Evolutionary conservation across 1,139 yeast species (phyloP), one percentile per base, ranked within the genome.

Genomic region (Candida pseudoviswanathii): DNA sequence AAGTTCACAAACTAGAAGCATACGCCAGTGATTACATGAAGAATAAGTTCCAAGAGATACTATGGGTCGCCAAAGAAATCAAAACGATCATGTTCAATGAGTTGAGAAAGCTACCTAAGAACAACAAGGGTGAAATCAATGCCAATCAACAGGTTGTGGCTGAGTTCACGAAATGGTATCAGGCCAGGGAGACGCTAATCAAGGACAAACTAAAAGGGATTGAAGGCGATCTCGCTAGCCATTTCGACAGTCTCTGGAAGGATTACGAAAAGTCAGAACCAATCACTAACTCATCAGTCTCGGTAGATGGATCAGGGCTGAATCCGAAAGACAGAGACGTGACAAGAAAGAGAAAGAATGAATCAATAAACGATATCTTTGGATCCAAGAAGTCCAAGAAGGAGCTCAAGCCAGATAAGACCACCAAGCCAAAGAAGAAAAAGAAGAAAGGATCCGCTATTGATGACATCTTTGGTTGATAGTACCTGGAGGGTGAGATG

Each of bases 381-480:
- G 52, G 45, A 44, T 49, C 49, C 6, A 30, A 40, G 34, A 40
- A 40, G 22, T 30, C 34, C 6, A 40, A 30, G 21, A 40, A 29
- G 34, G 34, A 40, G 9, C n/a, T 2, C 9, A 40, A 40, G 30
- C 16, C 21, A 9, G 29, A 37, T 10, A 37, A 7, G 7, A 33
- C 24, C 11, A 57, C 59, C 45, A 60, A 59, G 44, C 58, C 62
- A 51, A 65, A 68, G 54, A 75, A 70, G 62, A 76, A 71, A 54
- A 76, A 72, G 58, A 78, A 71, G 61, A 65, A 67, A 42, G 76
- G 68, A 53, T 73, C 74, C 36, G 84, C 79, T 4, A 84, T 84
- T 43, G 88, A 83, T 60, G 82, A 77, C 58, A 80, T 84, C 24
- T 84, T 84, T 41, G 34, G 44, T 37, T 9, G 26, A 22, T 36